These are phyloP conservation scores for Hirschioporus abietinus DNA, from an alignment of 768 basidiomycete species.

Conservation along the genomic window DNA sequence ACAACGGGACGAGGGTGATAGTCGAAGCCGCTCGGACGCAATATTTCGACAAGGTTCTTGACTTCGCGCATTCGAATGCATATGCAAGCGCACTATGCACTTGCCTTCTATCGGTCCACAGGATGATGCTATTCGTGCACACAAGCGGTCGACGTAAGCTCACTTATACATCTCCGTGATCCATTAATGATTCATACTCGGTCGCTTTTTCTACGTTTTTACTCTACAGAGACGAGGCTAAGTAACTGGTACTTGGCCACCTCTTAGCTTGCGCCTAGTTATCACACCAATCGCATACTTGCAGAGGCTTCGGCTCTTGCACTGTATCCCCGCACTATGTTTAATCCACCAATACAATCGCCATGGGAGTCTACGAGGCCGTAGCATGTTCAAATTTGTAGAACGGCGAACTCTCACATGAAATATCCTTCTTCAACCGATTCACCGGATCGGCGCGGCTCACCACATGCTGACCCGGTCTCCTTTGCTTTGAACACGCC, in stretches of 20 bases:
- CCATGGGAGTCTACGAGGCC: neutral
- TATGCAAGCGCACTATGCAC: neutral
- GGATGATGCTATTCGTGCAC: neutral
- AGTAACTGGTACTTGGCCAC: neutral
- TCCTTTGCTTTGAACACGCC: neutral
- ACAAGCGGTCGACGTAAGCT: neutral
- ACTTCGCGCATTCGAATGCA: neutral
- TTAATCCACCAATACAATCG: neutral
- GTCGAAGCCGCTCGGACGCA: neutral
- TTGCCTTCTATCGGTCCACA: neutral
- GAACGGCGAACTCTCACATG: neutral
- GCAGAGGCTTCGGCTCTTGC: neutral
- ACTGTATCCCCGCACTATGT: neutral
- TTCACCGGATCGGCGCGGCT: neutral
- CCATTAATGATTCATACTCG: neutral
- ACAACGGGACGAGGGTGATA: neutral
- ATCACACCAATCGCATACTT: neutral
- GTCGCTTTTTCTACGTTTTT: neutral
- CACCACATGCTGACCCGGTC: neutral
- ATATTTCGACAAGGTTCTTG: neutral
- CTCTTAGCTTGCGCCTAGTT: neutral
- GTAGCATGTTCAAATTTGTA: neutral
- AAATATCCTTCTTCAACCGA: neutral
- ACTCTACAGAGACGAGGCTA: neutral
- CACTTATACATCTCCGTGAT: neutral